Evolutionary conservation across 176 grass and related monocot genomes (phyloP).

Genomic region (Coix lacrymajobi): DNA sequence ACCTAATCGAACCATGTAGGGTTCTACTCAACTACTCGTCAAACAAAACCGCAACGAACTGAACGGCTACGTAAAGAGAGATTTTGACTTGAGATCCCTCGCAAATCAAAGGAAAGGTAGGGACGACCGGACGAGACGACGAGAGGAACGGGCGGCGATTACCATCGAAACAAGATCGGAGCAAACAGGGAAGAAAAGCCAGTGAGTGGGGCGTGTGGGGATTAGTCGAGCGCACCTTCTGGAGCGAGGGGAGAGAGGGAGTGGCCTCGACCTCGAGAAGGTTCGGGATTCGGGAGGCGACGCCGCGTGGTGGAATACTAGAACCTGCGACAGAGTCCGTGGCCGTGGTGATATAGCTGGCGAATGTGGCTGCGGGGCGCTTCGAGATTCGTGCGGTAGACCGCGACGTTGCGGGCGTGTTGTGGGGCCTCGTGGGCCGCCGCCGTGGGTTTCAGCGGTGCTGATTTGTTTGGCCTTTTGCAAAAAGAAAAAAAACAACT

Average conservation of each 20-base stretch:
- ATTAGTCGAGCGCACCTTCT: not conserved
- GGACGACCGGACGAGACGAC: not conserved
- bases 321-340: not conserved
- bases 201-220: too few relatives aligned
- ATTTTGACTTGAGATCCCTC: not conserved
- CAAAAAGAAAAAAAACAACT: too few relatives aligned
- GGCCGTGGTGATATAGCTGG: not conserved
- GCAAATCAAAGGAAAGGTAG: not conserved
- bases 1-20: not conserved
- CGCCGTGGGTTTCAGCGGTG: too few relatives aligned
- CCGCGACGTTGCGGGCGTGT: not conserved
- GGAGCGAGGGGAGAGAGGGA: not conserved
- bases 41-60: not conserved
- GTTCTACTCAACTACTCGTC: not conserved
- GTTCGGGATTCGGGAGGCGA: constrained; percentile 15
- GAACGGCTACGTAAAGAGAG: not conserved
- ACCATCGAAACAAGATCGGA: not conserved
- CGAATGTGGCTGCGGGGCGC: not conserved
- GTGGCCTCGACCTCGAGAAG: constrained; percentile 20
- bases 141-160: not conserved
- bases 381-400: not conserved
- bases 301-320: constrained; percentile 11
- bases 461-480: too few relatives aligned
- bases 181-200: not conserved
- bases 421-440: not conserved